Evolutionary conservation across 2,329 filamentous ascomycete species (phyloP).

Genomic region (Raffaelea ambrosiae): DNA sequence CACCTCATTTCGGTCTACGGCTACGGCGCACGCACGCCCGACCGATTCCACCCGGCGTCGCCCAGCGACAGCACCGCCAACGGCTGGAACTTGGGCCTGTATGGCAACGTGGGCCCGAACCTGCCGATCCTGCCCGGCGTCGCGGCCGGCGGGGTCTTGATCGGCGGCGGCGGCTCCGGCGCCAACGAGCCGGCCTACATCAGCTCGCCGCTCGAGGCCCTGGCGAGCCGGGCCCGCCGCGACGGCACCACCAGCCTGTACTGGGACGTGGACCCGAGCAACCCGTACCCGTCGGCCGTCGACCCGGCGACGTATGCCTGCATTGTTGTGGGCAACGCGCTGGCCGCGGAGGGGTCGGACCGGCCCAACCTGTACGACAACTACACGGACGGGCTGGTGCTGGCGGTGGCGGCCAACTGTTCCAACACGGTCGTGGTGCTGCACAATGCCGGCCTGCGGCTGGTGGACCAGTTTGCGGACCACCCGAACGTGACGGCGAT

Average conservation of each 20-base stretch:
- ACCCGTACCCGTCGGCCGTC: background rate
- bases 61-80: background rate
- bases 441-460: slow-evolving; percentile 39
- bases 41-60: slow-evolving; percentile 17
- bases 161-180: slow-evolving; percentile 41
- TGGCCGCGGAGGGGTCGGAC: slow-evolving; percentile 56
- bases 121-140: slow-evolving; percentile 17
- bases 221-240: slow-evolving; percentile 30
- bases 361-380: slow-evolving; percentile 51
- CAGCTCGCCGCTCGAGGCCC: slow-evolving; percentile 23
- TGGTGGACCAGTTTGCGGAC: slow-evolving; percentile 41
- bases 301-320: slow-evolving; percentile 42
- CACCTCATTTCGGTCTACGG: slow-evolving; percentile 50
- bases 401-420: slow-evolving; percentile 39
- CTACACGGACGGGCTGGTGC: slow-evolving; percentile 39
- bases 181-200: slow-evolving; percentile 39
- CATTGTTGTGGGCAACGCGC: slow-evolving; percentile 46
- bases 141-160: slow-evolving; percentile 39
- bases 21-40: slow-evolving; percentile 47
- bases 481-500: slow-evolving; percentile 43
- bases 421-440: slow-evolving; percentile 40
- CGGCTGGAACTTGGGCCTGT: slow-evolving; percentile 20
- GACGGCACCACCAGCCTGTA: slow-evolving; percentile 50
- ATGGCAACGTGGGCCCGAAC: slow-evolving; percentile 28
- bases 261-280: slow-evolving; percentile 35